These are phyloP conservation scores for Colletotrichum salicis DNA, from an alignment of 2,329 filamentous ascomycete genomes.

Conservation along the genomic window DNA sequence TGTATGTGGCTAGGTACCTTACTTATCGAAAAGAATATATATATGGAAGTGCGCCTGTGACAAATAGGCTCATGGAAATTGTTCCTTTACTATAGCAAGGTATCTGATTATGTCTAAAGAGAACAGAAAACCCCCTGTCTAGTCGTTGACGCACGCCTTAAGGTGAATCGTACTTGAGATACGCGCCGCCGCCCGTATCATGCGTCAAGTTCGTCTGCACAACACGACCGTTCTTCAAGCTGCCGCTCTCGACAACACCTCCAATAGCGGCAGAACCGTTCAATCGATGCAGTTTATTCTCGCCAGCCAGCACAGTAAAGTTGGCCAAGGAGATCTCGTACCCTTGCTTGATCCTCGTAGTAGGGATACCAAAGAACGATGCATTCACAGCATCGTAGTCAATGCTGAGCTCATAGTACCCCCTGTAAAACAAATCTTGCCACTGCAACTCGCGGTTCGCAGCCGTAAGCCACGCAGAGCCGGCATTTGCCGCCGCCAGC, in stretches of 20 bases:
- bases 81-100: too few species aligned
- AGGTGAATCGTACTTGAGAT: constrained; percentile 13
- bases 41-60: too few species aligned
- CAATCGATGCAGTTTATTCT: constrained; percentile 63
- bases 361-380: constrained; percentile 67
- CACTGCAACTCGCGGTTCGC: constrained; percentile 75
- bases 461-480: constrained; percentile 8
- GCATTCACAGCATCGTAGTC: constrained; percentile 68
- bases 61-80: too few species aligned
- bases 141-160: not conserved
- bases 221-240: constrained; percentile 59
- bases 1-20: too few species aligned
- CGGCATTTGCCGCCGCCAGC: not conserved
- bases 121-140: too few species aligned
- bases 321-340: constrained; percentile 76
- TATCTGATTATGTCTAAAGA: too few species aligned
- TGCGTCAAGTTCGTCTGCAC: constrained; percentile 63
- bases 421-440: constrained; percentile 79
- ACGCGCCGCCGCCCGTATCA: constrained; percentile 28
- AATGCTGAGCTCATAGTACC: constrained; percentile 75
- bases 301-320: constrained; percentile 73
- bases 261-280: constrained; percentile 45
- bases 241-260: constrained; percentile 63
- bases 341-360: constrained; percentile 66
- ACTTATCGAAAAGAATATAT: too few species aligned